These are phyloP conservation scores for Geranomyces variabilis DNA, from an alignment of 192 early-diverging fungal species.

Conservation along the genomic window DNA sequence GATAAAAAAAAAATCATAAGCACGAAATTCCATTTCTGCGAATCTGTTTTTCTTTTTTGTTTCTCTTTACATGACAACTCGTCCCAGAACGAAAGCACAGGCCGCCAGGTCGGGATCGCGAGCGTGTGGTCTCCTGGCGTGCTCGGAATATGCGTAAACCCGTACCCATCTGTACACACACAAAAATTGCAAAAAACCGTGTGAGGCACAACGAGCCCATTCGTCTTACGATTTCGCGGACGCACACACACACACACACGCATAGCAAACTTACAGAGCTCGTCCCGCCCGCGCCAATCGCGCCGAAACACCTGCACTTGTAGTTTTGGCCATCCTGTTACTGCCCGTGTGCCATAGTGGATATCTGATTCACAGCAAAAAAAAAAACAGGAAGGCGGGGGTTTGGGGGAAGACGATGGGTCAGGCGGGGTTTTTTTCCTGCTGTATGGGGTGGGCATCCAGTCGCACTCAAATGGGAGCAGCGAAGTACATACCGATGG, in stretches of 20 bases:
- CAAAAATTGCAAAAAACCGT: background rate
- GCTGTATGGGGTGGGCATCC: no score
- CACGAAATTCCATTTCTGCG: background rate
- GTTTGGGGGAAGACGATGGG: no score
- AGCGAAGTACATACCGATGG: slow-evolving; percentile 47
- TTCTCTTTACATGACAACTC: slow-evolving; percentile 46
- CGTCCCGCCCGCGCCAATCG: slow-evolving; percentile 57
- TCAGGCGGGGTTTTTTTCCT: background rate
- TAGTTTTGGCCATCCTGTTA: slow-evolving; percentile 61
- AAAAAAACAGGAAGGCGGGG: no score
- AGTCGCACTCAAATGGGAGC: no score
- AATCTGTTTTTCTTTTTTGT: no score
- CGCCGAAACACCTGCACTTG: slow-evolving; percentile 57
- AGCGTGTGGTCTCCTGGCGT: slow-evolving; percentile 55
- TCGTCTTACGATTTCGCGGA: no score
- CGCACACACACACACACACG: no score
- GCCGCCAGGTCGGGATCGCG: slow-evolving; percentile 57
- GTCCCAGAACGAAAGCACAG: slow-evolving; percentile 47
- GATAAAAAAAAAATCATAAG: background rate
- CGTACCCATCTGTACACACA: slow-evolving; percentile 52
- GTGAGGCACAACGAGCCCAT: no score
- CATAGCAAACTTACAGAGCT: slow-evolving; percentile 56
- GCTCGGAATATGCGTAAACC: slow-evolving; percentile 57
- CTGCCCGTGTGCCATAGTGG: slow-evolving; percentile 56
- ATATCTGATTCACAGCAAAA: slow-evolving; percentile 40